Percentiles rank a stretch among this genome's conserved stretches.
Conservation (phyloP, 192 early-diverging fungal species). For the Linnemannia zychae region DNA sequence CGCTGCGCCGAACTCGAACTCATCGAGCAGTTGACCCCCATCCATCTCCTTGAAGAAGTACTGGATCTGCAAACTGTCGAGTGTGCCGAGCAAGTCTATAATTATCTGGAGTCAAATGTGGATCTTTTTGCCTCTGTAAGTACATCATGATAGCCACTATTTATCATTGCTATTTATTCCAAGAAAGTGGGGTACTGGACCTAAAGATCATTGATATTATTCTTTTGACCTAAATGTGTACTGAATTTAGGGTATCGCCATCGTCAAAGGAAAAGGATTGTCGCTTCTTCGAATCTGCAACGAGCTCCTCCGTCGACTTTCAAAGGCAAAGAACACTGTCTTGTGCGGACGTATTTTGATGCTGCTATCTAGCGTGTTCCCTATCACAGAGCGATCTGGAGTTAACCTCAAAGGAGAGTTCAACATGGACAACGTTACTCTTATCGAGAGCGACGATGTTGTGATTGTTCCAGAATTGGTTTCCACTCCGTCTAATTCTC, state of each 20-base stretch:
- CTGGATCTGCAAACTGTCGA: constrained; percentile 74
- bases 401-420: constrained; percentile 94
- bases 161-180: background rate
- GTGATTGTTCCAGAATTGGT: constrained; percentile 60
- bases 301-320: constrained; percentile 89
- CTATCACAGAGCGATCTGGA: constrained; percentile 89
- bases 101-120: constrained; percentile 73
- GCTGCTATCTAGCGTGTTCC: constrained; percentile 87
- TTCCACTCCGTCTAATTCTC: background rate
- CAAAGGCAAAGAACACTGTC: constrained; percentile 83
- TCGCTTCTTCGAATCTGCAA: constrained; percentile 90
- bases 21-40: constrained; percentile 41
- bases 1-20: constrained; percentile 44
- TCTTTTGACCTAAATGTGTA: background rate
- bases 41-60: constrained; percentile 77
- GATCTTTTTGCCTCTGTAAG: constrained; percentile 68
- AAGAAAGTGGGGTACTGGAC: background rate
- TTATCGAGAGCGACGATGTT: constrained; percentile 60
- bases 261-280: constrained; percentile 86
- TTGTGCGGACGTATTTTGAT: constrained; percentile 91
- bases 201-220: background rate
- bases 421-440: constrained; percentile 76
- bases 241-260: constrained; percentile 69
- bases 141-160: background rate
- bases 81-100: constrained; percentile 68